A percentile compares a stretch with the other conserved stretches of the same genome.
phyloP scores from a whole-genome alignment of 345 rosid genomes.

The Nephelium lappaceum region DNA sequence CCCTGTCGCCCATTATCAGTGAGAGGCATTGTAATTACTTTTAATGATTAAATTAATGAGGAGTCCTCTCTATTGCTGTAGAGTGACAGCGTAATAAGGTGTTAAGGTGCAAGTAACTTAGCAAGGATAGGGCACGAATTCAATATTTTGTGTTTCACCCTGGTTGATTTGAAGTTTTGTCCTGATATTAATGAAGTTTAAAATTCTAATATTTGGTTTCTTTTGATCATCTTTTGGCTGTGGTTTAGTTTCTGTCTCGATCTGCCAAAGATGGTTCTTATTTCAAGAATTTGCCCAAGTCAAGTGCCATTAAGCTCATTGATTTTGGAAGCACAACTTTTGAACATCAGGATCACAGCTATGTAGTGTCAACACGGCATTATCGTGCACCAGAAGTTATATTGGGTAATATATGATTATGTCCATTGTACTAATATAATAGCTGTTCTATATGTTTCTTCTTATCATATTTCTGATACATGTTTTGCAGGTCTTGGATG shows the following conservation, averaged over 20 bases:
- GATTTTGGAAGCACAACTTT: slow-evolving; percentile 85
- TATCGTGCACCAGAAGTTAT: slow-evolving; percentile 88
- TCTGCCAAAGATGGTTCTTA: slow-evolving; percentile 72
- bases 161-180: slow-evolving; percentile 1
- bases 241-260: slow-evolving; percentile 58
- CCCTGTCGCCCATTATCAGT: not conserved
- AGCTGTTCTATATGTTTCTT: slow-evolving; percentile 8
- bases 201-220: slow-evolving; percentile 6
- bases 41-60: not conserved
- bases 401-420: slow-evolving; percentile 46
- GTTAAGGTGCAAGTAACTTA: not conserved
- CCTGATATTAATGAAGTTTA: slow-evolving; percentile 6
- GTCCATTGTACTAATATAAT: slow-evolving; percentile 7
- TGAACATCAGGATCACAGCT: slow-evolving; percentile 82
- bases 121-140: not conserved
- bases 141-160: not conserved
- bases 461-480: not conserved
- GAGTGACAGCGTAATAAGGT: not conserved
- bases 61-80: not conserved
- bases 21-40: not conserved
- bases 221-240: slow-evolving; percentile 5
- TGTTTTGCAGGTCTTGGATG: slow-evolving; percentile 66
- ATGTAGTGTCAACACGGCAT: slow-evolving; percentile 82
- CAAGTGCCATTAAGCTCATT: slow-evolving; percentile 77
- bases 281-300: slow-evolving; percentile 74